Percentiles rank a stretch among this genome's conserved stretches.
These are phyloP conservation scores for Aspergillus tubingensis DNA, from an alignment of 2,329 filamentous ascomycete species.

Conservation along the genomic window DNA sequence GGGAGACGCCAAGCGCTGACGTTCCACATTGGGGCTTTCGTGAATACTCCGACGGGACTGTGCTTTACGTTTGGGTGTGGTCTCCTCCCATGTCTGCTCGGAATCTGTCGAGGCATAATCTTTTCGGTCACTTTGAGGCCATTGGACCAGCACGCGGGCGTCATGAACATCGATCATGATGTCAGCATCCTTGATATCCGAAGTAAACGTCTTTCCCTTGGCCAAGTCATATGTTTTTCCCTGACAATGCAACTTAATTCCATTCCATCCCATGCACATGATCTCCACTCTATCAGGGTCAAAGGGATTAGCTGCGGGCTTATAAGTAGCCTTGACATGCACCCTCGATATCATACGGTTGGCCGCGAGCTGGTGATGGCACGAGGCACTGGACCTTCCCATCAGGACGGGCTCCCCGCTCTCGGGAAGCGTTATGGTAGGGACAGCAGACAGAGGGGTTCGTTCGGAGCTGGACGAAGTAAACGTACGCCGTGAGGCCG, in stretches of 20 bases:
- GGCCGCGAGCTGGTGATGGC: conserved; percentile 89
- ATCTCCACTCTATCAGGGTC: conserved; percentile 81
- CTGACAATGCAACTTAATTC: conserved; percentile 87
- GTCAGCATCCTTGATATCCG: conserved; percentile 81
- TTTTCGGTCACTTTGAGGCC: conserved; percentile 67
- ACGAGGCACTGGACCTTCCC: conserved; percentile 92
- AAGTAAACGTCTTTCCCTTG: conserved; percentile 88
- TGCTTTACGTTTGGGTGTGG: conserved; percentile 39
- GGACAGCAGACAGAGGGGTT: conserved; percentile 77
- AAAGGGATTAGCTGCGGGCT: conserved; percentile 66
- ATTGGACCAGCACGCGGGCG: conserved; percentile 82
- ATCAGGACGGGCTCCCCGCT: conserved; percentile 82
- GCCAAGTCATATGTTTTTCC: conserved; percentile 80
- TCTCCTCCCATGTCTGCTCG: conserved; percentile 71
- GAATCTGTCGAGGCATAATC: conserved; percentile 57
- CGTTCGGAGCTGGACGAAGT: conserved; percentile 67
- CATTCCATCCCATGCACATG: conserved; percentile 93
- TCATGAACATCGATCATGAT: conserved; percentile 97
- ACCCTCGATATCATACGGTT: conserved; percentile 92
- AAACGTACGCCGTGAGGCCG: conserved; percentile 62
- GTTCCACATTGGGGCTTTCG: conserved; percentile 58
- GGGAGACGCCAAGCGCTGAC: conserved; percentile 68
- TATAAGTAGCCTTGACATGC: conserved; percentile 85
- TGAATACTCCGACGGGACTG: conserved; percentile 31
- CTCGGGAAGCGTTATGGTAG: conserved; percentile 76